phyloP scores from a whole-genome alignment of 306 rosid species.

The Carpinus fangiana region DNA sequence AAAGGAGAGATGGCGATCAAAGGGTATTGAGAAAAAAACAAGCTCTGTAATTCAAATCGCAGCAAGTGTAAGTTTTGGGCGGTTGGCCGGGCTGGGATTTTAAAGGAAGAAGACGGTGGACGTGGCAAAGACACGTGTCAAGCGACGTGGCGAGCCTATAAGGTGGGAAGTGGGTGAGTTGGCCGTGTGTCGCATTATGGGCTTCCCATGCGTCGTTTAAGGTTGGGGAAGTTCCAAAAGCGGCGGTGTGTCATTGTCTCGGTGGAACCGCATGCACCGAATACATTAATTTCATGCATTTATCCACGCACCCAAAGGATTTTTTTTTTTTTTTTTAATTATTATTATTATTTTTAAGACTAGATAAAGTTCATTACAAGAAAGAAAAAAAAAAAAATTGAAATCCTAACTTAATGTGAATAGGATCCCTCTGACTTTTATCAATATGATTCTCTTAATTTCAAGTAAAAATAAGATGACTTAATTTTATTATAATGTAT shows the following conservation, averaged over 20 bases:
- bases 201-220: slow-evolving; percentile 10
- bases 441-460: no score
- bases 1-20: neutral
- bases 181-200: slow-evolving; percentile 33
- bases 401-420: no score
- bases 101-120: slow-evolving; percentile 25
- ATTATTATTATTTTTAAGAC: no score
- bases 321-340: no score
- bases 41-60: neutral
- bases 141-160: slow-evolving; percentile 41
- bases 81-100: neutral
- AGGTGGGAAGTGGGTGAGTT: neutral
- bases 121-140: neutral
- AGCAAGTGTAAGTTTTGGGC: neutral
- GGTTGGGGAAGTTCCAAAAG: neutral
- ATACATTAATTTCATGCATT: no score
- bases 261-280: slow-evolving; percentile 19
- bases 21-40: neutral
- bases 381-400: no score
- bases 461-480: no score
- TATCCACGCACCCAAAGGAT: no score
- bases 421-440: no score
- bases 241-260: slow-evolving; percentile 21
- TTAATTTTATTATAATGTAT: no score
- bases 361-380: no score